phyloP scores from a whole-genome alignment of 1,284 basidiomycete species.

The Apiotrichum gamsii region DNA sequence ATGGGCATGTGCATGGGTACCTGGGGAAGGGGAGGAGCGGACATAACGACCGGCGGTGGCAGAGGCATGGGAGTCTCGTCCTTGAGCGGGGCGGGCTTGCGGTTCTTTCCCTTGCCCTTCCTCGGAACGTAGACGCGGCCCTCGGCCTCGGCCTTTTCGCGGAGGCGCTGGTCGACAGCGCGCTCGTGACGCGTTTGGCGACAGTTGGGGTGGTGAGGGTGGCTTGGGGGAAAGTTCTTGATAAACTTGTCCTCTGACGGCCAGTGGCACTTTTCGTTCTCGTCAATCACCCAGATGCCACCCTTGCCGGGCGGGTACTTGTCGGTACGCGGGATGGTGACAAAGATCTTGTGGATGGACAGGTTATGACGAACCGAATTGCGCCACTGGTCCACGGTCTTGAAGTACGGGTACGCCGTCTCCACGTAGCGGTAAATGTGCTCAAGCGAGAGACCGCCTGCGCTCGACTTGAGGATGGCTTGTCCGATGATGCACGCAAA shows the following conservation, averaged over 20 bases:
- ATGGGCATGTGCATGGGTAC: too few species aligned
- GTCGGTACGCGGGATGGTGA: conserved; percentile 51
- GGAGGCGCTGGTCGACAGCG: conserved; percentile 35
- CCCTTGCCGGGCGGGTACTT: conserved; percentile 45
- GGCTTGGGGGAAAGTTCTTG: conserved; percentile 40
- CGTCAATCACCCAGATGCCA: conserved; percentile 47
- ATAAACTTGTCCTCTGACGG: conserved; percentile 43
- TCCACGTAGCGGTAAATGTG: conserved; percentile 97
- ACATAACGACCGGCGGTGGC: background rate
- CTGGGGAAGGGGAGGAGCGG: background rate
- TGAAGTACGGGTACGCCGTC: conserved; percentile 87
- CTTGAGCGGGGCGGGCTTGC: conserved; percentile 3
- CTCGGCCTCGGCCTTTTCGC: conserved; percentile 37
- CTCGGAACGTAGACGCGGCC: conserved; percentile 39
- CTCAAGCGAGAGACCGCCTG: conserved; percentile 79
- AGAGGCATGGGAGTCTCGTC: background rate
- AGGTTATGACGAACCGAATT: conserved; percentile 87
- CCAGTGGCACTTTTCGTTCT: conserved; percentile 43
- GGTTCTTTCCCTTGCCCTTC: conserved; percentile 42
- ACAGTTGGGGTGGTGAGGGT: conserved; percentile 38
- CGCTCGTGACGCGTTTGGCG: conserved; percentile 40
- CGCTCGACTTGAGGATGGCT: conserved; percentile 76
- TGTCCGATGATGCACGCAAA: conserved; percentile 95
- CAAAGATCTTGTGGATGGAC: conserved; percentile 75
- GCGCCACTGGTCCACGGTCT: conserved; percentile 85